These are phyloP conservation scores for Protomyces macrosporus DNA, from an alignment of 1,139 yeast species.

Conservation along the genomic window DNA sequence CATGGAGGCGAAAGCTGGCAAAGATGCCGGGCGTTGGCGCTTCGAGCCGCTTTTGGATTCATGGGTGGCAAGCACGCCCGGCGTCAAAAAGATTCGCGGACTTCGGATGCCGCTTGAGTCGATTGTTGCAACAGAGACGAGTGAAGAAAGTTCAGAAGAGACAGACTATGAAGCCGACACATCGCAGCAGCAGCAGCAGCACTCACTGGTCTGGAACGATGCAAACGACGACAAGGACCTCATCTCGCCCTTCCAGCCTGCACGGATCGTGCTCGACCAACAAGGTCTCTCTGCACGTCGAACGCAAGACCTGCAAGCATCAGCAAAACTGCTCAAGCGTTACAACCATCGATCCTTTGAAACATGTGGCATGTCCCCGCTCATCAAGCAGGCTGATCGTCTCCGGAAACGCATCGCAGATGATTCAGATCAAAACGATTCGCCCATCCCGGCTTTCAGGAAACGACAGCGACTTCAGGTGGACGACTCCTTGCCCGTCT, in stretches of 20 bases:
- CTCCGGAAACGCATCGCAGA: background rate
- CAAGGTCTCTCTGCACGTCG: background rate
- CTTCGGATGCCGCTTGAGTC: background rate
- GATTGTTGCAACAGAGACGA: background rate
- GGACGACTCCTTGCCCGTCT: background rate
- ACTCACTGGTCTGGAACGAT: background rate
- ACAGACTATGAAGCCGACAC: constrained; percentile 12
- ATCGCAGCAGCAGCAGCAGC: constrained; percentile 1
- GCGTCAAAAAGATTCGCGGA: background rate
- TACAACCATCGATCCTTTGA: background rate
- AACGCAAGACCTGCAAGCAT: background rate
- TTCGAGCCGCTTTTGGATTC: constrained; percentile 21
- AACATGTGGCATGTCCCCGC: background rate
- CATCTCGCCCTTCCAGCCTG: background rate
- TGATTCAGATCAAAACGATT: background rate
- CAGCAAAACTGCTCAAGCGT: background rate
- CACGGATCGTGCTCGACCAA: background rate
- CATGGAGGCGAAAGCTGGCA: background rate
- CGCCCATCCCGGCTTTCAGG: background rate
- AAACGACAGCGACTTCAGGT: background rate
- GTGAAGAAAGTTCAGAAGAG: background rate
- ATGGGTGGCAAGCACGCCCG: constrained; percentile 25
- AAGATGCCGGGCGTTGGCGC: constrained; percentile 2
- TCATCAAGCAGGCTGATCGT: background rate
- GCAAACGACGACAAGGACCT: constrained; percentile 21